Conservation (phyloP, 805 yeast genomes). For the Trichomonascus vanleenenianus region DNA sequence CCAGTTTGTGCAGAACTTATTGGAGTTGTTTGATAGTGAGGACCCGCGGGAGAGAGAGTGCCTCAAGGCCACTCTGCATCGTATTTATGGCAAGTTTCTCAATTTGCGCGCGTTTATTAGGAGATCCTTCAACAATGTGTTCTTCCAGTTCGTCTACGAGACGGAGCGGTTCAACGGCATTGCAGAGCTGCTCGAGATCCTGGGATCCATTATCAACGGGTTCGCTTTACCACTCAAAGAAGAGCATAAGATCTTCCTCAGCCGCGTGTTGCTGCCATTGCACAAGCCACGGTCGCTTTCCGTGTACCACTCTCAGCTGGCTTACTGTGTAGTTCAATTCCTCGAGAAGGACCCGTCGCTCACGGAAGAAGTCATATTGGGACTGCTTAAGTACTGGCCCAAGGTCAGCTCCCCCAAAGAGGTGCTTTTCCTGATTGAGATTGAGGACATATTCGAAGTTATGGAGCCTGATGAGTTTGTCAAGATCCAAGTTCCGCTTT, state of each 20-base stretch:
- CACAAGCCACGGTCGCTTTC: conserved; percentile 87
- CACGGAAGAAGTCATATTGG: conserved; percentile 96
- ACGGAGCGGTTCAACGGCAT: conserved; percentile 94
- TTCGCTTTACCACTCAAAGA: conserved; percentile 96
- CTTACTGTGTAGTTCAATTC: conserved; percentile 95
- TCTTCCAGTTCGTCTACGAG: conserved; percentile 87
- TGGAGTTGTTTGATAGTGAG: conserved; percentile 91
- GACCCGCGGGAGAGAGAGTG: conserved; percentile 96
- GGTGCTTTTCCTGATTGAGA: conserved; percentile 89
- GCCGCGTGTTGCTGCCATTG: conserved; percentile 80
- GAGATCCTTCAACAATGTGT: conserved; percentile 84
- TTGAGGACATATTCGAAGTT: conserved; percentile 94
- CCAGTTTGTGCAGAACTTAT: conserved; percentile 66
- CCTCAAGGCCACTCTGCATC: conserved; percentile 86
- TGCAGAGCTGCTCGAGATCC: conserved; percentile 87
- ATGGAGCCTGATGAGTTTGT: conserved; percentile 90
- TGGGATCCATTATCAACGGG: conserved; percentile 95
- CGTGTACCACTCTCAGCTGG: conserved; percentile 91
- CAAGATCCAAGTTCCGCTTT: conserved; percentile 85
- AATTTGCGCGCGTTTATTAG: conserved; percentile 85
- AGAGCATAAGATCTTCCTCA: conserved; percentile 87
- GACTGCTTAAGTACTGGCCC: conserved; percentile 92
- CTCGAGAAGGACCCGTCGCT: conserved; percentile 86
- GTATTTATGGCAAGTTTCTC: conserved; percentile 92
- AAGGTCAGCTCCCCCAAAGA: conserved; percentile 92